Evolutionary conservation across 768 basidiomycete species (phyloP), one percentile per base, ranked within the genome.

Genomic region (Russula foetens): DNA sequence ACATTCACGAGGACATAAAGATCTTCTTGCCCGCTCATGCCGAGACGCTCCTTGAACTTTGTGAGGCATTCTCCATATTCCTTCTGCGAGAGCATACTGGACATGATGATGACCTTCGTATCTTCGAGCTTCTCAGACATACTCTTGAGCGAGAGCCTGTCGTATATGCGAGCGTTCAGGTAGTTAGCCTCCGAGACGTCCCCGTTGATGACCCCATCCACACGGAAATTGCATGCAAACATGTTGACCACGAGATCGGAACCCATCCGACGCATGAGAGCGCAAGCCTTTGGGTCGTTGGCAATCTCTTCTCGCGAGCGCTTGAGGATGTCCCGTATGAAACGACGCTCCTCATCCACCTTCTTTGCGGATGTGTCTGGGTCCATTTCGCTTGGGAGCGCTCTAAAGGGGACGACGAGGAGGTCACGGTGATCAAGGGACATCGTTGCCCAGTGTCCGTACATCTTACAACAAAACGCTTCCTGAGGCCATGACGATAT

Each of bases 211-310:
- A 50, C 55, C 38, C 71, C 75, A 52, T 71, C 66, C 48, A 72
- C 58, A 21, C 71, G 68, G 70, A 79, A 78, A 68, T 80, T 79
- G 69, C 72, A 73, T 2, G 74, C 71, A 57, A 79, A 80, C 2
- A 73, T 70, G 58, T 79, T 78, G 69, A 80, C 77, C 53, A 68
- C 71, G 57, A 80, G 71, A 62, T 79, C 79, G 11, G 65, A 61
- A 4, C 63, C 63, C 53, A 66, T 58, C 31, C 55, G 56, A 29
- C 60, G 59, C 56, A 66, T 53, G 5, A 66, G 49, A 4, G 53
- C 48, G 12, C 53, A 39, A 2, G 59, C 65, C 29, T 26, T 45
- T 14, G 59, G 59, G 35, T 66, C 59, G 9, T 53, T 56, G 8
- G 65, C 54, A 26, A 66, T 55, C 35, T 60, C 55, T 44, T 64